phyloP scores from a whole-genome alignment of 2,329 filamentous ascomycete species.

The Balansia obtecta region DNA sequence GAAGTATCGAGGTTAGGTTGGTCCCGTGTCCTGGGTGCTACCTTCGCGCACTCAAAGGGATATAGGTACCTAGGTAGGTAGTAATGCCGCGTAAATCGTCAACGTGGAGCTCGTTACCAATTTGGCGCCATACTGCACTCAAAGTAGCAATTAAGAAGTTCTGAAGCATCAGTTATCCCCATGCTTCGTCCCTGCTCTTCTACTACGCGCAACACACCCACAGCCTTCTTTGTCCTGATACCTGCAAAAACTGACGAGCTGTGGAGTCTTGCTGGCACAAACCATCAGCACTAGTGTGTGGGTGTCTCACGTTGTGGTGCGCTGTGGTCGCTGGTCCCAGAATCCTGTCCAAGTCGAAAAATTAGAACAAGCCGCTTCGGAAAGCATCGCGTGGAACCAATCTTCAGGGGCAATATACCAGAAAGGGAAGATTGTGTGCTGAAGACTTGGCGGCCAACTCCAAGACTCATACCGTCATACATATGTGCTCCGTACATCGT shows the following conservation, averaged over 20 bases:
- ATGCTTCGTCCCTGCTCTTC: not conserved
- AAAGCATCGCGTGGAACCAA: constrained; percentile 2
- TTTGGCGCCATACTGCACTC: not conserved
- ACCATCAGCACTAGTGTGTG: not conserved
- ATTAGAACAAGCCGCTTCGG: constrained; percentile 1
- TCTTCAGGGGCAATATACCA: not conserved
- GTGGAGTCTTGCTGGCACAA: not conserved
- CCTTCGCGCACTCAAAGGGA: too few species aligned
- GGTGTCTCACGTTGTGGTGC: not conserved
- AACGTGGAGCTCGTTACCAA: too few species aligned
- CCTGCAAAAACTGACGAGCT: not conserved
- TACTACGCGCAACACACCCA: not conserved
- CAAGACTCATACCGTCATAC: too few species aligned
- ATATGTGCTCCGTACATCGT: too few species aligned
- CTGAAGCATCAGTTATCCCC: not conserved
- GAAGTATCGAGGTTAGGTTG: too few species aligned
- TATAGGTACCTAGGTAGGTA: too few species aligned
- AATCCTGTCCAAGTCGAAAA: not conserved
- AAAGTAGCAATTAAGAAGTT: not conserved
- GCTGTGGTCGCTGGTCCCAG: not conserved
- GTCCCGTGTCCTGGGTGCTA: too few species aligned
- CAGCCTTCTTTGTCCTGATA: constrained; percentile 1
- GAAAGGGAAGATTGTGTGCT: too few species aligned
- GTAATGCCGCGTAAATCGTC: too few species aligned
- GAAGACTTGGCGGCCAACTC: too few species aligned